Evolutionary conservation across 805 yeast species (phyloP), one percentile per base, ranked within the genome.

Genomic region (Priceomyces carsonii): DNA sequence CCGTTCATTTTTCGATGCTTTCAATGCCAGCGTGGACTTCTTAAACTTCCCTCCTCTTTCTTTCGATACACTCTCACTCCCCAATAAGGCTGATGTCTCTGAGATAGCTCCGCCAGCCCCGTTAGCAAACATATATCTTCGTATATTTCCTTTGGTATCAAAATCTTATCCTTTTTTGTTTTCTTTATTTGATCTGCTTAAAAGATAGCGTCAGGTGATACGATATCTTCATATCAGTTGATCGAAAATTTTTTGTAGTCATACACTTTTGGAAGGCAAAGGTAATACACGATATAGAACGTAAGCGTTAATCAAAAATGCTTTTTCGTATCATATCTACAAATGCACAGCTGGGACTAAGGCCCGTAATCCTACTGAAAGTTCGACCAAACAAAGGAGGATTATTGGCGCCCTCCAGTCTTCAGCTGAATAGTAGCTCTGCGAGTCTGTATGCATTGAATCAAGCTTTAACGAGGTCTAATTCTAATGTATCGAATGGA

Each of bases 341-440:
- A n/a, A 65, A 63, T 44, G 58, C 71, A 13, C 63, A 52, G 36
- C 58, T 53, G 36, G 53, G 61, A 27, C 44, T 67, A 32, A 57
- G 66, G 40, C 70, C 71, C 8, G 66, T 48, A 18, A 43, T 66
- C 32, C 50, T 66, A 32, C 63, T 56, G 51, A 65, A 66, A 39
- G 67, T 66, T 21, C 55, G 65, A 38, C 48, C 51, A 29, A 59
- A 57, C 40, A 45, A 50, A 18, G 42, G 45, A 28, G 18, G 39
- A 17, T 32, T 40, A 19, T 30, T 33, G 9, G 26, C 38, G 5
- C 32, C 44, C 15, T 21, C 39, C 23, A 13, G 27, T 13, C 32
- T 32, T 25, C 17, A 28, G 15, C 10, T 31, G 8, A 36, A 30
- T 14, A 17, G 31, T 18, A 20, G 21, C 14, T 8, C 35, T 6